Evolutionary conservation across 2,329 filamentous ascomycete genomes (phyloP).

Genomic region (Mycosphaerella sp.): DNA sequence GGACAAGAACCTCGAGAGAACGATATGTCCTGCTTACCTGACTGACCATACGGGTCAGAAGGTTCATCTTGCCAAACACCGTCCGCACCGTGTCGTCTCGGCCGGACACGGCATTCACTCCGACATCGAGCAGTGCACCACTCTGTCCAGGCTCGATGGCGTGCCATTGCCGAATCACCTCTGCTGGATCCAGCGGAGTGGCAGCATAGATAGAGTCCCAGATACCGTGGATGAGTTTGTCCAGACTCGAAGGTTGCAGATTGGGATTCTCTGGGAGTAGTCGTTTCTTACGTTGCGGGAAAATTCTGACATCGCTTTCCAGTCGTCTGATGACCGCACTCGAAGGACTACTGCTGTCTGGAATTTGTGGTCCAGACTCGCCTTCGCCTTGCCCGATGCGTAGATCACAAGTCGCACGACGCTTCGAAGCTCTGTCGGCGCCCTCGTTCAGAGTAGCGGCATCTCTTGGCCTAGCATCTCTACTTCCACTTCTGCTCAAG

Average conservation of each 20-base stretch:
- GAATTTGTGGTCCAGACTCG: background rate
- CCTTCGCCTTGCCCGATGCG: slow-evolving; percentile 22
- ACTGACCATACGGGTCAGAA: slow-evolving; percentile 42
- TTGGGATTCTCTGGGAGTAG: slow-evolving; percentile 34
- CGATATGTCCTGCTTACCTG: slow-evolving; percentile 49
- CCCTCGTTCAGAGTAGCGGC: slow-evolving; percentile 3
- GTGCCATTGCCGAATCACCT: slow-evolving; percentile 33
- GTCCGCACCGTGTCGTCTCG: slow-evolving; percentile 23
- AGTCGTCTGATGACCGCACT: slow-evolving; percentile 15
- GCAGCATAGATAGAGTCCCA: slow-evolving; percentile 45
- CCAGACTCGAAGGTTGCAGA: slow-evolving; percentile 43
- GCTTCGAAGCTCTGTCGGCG: slow-evolving; percentile 38
- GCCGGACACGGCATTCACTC: slow-evolving; percentile 18
- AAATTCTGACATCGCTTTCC: slow-evolving; percentile 21
- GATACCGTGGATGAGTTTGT: slow-evolving; percentile 46
- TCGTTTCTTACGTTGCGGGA: slow-evolving; percentile 28
- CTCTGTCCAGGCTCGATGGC: slow-evolving; percentile 29
- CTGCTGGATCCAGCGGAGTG: slow-evolving; percentile 38
- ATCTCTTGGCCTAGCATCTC: slow-evolving; percentile 10
- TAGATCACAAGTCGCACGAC: slow-evolving; percentile 32
- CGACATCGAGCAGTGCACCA: slow-evolving; percentile 20
- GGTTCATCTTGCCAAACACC: slow-evolving; percentile 39
- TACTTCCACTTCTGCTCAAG: background rate
- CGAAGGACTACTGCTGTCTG: background rate
- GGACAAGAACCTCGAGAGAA: slow-evolving; percentile 54